phyloP scores from a whole-genome alignment of 345 rosid species.

The Hibiscus trionum region DNA sequence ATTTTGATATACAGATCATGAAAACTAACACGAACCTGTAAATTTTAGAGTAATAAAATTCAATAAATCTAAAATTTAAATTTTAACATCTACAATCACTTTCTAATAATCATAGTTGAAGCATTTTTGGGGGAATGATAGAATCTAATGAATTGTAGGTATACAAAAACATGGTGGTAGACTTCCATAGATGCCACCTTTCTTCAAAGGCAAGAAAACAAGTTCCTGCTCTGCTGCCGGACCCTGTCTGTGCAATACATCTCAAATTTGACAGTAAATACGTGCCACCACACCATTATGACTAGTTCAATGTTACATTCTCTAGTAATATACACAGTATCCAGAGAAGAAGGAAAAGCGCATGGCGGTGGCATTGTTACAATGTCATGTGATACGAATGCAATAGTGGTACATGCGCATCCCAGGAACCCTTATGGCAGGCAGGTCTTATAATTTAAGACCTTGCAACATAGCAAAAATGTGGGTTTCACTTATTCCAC shows the following conservation, averaged over 20 bases:
- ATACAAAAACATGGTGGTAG: too few relatives aligned
- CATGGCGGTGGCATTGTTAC: conserved; percentile 19
- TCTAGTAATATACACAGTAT: conserved; percentile 29
- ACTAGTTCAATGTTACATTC: conserved; percentile 29
- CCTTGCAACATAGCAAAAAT: conserved; percentile 7
- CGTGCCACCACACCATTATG: conserved; percentile 24
- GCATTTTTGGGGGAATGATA: too few relatives aligned
- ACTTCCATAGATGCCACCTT: too few relatives aligned
- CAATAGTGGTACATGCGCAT: conserved; percentile 12
- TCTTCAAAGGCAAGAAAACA: too few relatives aligned
- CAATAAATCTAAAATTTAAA: too few relatives aligned
- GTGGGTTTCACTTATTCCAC: not conserved
- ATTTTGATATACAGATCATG: too few relatives aligned
- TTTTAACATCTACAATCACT: not conserved
- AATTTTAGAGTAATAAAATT: too few relatives aligned
- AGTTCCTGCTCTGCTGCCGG: not conserved
- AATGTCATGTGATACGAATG: not conserved
- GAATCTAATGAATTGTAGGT: too few relatives aligned
- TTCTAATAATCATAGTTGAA: not conserved
- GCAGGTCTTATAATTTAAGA: conserved; percentile 2
- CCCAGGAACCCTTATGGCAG: conserved; percentile 13
- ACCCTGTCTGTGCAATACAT: not conserved
- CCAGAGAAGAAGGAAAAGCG: conserved; percentile 1
- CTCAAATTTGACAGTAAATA: conserved; percentile 15
- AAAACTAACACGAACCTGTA: too few relatives aligned